Evolutionary conservation across 2,329 filamentous ascomycete species (phyloP).

Genomic region (Talaromyces piceae): DNA sequence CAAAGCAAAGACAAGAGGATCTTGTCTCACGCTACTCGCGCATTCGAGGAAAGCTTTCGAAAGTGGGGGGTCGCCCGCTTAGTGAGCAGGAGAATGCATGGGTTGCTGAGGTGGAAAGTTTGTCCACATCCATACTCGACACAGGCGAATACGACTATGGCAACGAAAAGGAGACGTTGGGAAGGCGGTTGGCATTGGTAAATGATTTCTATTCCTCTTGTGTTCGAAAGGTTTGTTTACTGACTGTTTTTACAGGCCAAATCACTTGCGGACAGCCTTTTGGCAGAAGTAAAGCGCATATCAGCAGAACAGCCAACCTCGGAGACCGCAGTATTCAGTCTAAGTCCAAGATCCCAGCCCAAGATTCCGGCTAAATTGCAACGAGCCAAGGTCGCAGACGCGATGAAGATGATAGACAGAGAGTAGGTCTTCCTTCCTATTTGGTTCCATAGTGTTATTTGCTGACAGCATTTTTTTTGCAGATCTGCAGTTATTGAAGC

Average conservation of each 20-base stretch:
- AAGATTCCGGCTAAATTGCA: conserved; percentile 37
- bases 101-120: conserved; percentile 35
- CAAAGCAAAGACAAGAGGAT: conserved; percentile 32
- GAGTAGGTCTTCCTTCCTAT: conserved; percentile 28
- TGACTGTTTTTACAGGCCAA: conserved; percentile 28
- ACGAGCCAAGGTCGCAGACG: conserved; percentile 39
- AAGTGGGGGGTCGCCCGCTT: conserved; percentile 37
- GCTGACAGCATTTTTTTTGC: not conserved
- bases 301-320: conserved; percentile 24
- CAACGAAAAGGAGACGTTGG: conserved; percentile 25
- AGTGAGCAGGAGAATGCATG: conserved; percentile 41
- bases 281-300: conserved; percentile 30
- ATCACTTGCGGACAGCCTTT: conserved; percentile 29
- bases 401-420: conserved; percentile 44
- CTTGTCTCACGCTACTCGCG: conserved; percentile 37
- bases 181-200: conserved; percentile 35
- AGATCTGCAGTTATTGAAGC: conserved; percentile 39
- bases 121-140: conserved; percentile 30
- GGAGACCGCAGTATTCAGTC: conserved; percentile 15
- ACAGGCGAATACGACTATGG: conserved; percentile 16
- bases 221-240: conserved; percentile 7
- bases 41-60: conserved; percentile 37
- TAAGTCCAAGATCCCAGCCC: conserved; percentile 19
- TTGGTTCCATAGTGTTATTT: too few species aligned
- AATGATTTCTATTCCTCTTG: conserved; percentile 12